Evolutionary conservation across 2,329 filamentous ascomycete species (phyloP), one percentile per base, ranked within the genome.

Genomic region (Phoma sp.): DNA sequence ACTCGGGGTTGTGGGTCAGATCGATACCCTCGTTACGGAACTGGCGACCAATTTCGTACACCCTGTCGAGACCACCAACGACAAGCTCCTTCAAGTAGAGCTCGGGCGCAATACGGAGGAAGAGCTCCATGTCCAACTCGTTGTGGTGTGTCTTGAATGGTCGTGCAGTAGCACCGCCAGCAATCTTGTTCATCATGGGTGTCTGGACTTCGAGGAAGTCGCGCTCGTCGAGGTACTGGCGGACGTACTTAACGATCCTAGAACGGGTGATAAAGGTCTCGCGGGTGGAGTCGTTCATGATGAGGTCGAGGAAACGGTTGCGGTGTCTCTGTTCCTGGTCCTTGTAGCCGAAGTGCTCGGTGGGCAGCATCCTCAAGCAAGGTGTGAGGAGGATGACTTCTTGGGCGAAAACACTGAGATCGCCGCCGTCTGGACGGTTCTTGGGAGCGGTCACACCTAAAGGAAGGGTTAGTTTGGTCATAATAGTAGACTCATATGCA

Each of bases 111-210:
- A 98, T 87, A 72, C 95, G 89, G 85, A 99, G 89, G 79, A 89
- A 98, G 76, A 99, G 88, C 67, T 96, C 88, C 87, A 96, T 92
- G 76, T 96, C 86, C 45, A 95, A 84, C 47, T 98, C 95, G 77
- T 99, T 99, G 81, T 98, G 95, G 77, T 96, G 90, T 12, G 95
- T 98, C 65, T 90, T 83, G 78, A 99, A 99, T 5, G 95, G 95
- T 80, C 90, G 92, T 54, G 95, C 95, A 1, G 95, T 98, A 28
- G 95, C 95, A 73, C 95, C 95, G 65, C 95, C 96, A 25, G 95
- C 92, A 72, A 96, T 96, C 69, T 90, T 86, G 75, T 96, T 96
- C 85, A 99, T 93, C 86, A 98, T 97, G 5, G 95, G 71, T 0
- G 95, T 99, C 79, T 98, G 92, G 21, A 98, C 93, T 75, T 97